Evolutionary conservation across 208 protist genomes (phyloP).

Genomic region (Strigomonas culicis): DNA sequence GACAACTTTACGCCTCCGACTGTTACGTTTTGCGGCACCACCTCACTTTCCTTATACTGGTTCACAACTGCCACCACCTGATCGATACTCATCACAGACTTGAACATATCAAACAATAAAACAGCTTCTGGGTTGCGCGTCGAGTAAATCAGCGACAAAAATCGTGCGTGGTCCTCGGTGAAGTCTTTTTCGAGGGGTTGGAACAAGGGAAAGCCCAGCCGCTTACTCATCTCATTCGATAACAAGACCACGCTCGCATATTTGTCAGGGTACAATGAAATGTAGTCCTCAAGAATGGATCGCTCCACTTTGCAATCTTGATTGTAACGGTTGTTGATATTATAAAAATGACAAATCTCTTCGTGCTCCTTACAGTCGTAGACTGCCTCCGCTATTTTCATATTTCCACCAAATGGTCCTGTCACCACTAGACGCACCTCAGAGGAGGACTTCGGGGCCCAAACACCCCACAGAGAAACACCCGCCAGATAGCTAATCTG

Average conservation of each 20-base stretch:
- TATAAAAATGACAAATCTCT: constrained; percentile 94
- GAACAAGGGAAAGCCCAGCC: constrained; percentile 61
- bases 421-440: constrained; percentile 90
- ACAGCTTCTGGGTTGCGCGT: constrained; percentile 23
- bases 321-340: constrained; percentile 73
- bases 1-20: constrained; percentile 38
- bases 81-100: constrained; percentile 36
- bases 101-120: constrained; percentile 35
- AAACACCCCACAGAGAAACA: constrained; percentile 82
- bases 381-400: constrained; percentile 11
- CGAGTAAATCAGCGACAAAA: constrained; percentile 65
- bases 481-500: constrained; percentile 84
- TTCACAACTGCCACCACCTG: constrained; percentile 36
- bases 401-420: constrained; percentile 41
- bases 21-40: constrained; percentile 31
- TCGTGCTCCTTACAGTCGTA: constrained; percentile 91
- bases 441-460: constrained; percentile 92
- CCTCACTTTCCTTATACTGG: constrained; percentile 26
- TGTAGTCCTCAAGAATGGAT: constrained; percentile 63
- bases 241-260: constrained; percentile 20
- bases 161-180: constrained; percentile 64
- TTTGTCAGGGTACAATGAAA: constrained; percentile 26
- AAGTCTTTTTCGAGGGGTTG: constrained; percentile 55
- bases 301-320: constrained; percentile 88
- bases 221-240: constrained; percentile 50